phyloP scores from a whole-genome alignment of 768 basidiomycete genomes.

The Strobilomyces echinocephalus region DNA sequence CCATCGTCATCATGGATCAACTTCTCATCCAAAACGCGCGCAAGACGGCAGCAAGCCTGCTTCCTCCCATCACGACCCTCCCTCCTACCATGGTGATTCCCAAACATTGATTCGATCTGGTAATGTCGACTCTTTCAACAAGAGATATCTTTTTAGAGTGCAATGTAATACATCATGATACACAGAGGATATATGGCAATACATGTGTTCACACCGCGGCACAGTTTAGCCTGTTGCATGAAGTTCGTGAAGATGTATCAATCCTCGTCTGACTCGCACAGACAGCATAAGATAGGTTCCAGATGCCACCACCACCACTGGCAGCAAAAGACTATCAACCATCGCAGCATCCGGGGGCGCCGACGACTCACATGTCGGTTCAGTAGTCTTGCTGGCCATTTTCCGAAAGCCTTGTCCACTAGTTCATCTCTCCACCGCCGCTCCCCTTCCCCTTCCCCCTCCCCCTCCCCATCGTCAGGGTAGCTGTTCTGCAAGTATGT shows the following conservation, averaged over 20 bases:
- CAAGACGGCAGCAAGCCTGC: constrained; percentile 61
- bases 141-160: background rate
- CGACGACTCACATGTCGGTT: constrained; percentile 57
- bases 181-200: constrained; percentile 12
- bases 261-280: constrained; percentile 53
- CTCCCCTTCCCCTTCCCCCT: constrained; percentile 30
- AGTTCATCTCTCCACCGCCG: constrained; percentile 38
- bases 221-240: background rate
- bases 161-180: background rate
- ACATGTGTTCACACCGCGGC: constrained; percentile 5
- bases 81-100: constrained; percentile 90
- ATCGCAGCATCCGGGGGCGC: background rate
- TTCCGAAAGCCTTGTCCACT: constrained; percentile 55
- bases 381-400: constrained; percentile 64
- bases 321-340: background rate
- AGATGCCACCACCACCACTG: constrained; percentile 88
- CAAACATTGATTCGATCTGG: constrained; percentile 14
- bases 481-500: constrained; percentile 17
- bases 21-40: constrained; percentile 87
- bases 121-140: background rate
- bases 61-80: constrained; percentile 85
- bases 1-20: constrained; percentile 91
- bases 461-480: constrained; percentile 24
- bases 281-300: constrained; percentile 60
- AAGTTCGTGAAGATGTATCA: constrained; percentile 8